These are phyloP conservation scores for Sporothrix schenckii DNA, from an alignment of 2,329 filamentous ascomycete species.

Conservation along the genomic window DNA sequence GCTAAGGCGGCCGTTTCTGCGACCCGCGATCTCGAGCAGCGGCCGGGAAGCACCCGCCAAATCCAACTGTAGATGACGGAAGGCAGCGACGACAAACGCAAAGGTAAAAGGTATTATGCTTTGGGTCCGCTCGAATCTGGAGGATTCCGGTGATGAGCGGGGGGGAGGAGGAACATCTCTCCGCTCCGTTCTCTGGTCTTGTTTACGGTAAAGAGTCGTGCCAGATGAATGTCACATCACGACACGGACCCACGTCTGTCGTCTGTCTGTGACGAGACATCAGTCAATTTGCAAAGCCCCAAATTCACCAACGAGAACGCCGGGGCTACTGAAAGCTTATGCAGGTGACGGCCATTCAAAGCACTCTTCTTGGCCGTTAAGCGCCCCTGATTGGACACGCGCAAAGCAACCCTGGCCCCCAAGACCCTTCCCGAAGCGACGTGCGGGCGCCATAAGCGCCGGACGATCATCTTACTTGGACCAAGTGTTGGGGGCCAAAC, in stretches of 20 bases:
- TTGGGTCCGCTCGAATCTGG: constrained; percentile 2
- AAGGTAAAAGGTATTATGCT: background rate
- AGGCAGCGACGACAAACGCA: background rate
- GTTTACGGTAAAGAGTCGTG: background rate
- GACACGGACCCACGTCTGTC: background rate
- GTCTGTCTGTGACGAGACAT: constrained; percentile 1
- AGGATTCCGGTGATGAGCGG: background rate
- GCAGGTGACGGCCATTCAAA: constrained; percentile 34
- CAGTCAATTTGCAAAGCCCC: background rate
- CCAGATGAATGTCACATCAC: background rate
- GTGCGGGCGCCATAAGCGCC: constrained; percentile 27
- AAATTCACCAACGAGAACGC: constrained; percentile 15
- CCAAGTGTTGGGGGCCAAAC: constrained; percentile 16
- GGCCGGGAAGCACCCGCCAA: constrained; percentile 22
- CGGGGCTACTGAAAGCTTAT: constrained; percentile 23
- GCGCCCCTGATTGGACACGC: constrained; percentile 28
- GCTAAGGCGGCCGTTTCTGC: constrained; percentile 37
- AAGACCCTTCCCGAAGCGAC: background rate
- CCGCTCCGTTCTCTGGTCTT: background rate
- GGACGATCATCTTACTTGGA: background rate
- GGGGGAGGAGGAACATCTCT: background rate
- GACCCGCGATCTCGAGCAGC: constrained; percentile 31
- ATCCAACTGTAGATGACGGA: constrained; percentile 10
- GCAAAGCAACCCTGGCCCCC: background rate
- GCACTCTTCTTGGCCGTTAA: background rate